Base-by-base conservation (phyloP, 768 basidiomycete species). In the Lactarius trivialis region DNA sequence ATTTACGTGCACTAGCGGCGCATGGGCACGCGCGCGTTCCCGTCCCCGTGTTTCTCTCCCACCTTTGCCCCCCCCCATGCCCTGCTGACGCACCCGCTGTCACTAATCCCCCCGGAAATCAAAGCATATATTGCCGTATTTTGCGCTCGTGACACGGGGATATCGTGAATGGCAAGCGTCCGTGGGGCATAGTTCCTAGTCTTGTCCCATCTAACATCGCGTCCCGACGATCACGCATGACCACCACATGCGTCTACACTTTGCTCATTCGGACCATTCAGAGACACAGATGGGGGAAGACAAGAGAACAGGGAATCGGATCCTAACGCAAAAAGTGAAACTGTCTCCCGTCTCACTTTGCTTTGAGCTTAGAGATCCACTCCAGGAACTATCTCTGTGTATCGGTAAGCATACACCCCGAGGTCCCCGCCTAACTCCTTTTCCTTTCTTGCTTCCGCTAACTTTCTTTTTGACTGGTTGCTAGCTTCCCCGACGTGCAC, bases 101-200 rank as follows among this genome's bases (percentile, higher is more conserved):
- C 62, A 55, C 1, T 21, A 54, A 43, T 54, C 54, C 30, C n/a
- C 41, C 52, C 41, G 57, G 62, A 55, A 63, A 58, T 59, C 5
- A 48, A 21, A 30, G 52, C 62, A 55, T 55, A 63, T 59, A 63
- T 59, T 9, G 57, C 17, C 33, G 57, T 54, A 48, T 49, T 52
- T 63, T 63, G 62, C 53, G 53, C 62, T 63, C 62, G 62, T 63
- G 62, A 63, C 58, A 55, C 56, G 43, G 7, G 28, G 34, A 49
- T 63, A 55, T 63, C 43, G 28, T 57, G 43, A 55, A 24, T 11
- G 51, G 39, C 30, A 15, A 41, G 45, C 32, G 41, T 37, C 34
- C 26, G 41, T 45, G 17, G 28, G 9, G 26, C 32, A n/a, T 30
- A 52, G 45, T 48, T 48, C 51, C 51, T 33, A 28, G 26, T 52